Base-by-base conservation (phyloP, 164 flowering plant genomes). In the Stephania japonica region DNA sequence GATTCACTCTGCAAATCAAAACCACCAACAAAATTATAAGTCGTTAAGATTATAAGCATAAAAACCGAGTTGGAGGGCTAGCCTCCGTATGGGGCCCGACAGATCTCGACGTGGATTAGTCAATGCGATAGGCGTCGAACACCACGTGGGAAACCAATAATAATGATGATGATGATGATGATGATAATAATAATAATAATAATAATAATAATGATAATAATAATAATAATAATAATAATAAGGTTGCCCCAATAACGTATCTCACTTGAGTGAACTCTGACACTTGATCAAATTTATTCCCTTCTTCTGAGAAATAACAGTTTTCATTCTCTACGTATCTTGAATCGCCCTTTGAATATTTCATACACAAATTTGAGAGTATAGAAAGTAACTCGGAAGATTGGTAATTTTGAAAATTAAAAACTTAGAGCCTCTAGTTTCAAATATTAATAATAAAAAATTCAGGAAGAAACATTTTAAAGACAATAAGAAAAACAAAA, bases 1-100 rank as follows among this genome's bases (percentile, higher is more conserved):
- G 83, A 87, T 64, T 89, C 87, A 69, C 80, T 81, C 92, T 88
- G 86, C 80, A 83, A 1, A 75, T 27, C 18, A 75, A 56, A 68
- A 64, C 63, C 38, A 49, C n/a, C 64, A 66, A 61, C 27, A 67
- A 12, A 56, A 62, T 32, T 38, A 8, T 68, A 26, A 6, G 8
- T 13, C 6, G 47, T 65, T 16, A 38, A 41, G 25, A 19, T 68
- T 21, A 38, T 42, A 42, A 32, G 38, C 38, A 32, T 32, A 32
- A 32, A 32, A 32, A 32, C 38, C 4, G 38, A 32, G 38, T 32
- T 32, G 38, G 38, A 32, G n/a, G n/a, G n/a, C n/a, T n/a, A n/a
- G n/a, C n/a, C n/a, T n/a, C n/a, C n/a, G n/a, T 32, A 32, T 32
- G 38, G 38, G 38, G 38, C 38, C 0, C 2, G 38, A 32, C 38